Base-by-base conservation (phyloP, 1,139 yeast genomes). In the Keqinozyma sinolaborantium region DNA sequence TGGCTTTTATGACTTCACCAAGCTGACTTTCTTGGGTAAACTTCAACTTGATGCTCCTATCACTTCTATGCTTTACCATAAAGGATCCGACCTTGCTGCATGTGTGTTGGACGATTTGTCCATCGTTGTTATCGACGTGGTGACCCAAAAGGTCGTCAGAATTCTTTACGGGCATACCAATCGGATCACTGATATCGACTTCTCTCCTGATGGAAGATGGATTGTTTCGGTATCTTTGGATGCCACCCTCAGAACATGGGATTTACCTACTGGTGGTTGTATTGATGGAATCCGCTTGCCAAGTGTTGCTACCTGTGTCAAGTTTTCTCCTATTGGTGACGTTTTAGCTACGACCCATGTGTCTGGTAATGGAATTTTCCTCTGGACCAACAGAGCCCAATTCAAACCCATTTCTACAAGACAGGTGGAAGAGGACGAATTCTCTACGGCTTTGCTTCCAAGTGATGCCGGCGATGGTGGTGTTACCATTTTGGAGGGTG, bases 141-240 rank as follows among this genome's bases (percentile, higher is more conserved):
- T 77, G 3, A 86, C 97, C 2, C 86, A 79, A 50, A 81, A 76
- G 48, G 74, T 86, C 25, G 94, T 94, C 20, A 81, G 99, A 68
- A 84, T 83, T 36, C 67, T 94, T 35, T 81, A 81, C 67, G 98
- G 98, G 3, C 98, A 94, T 53, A 70, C 83, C 13, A 90, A 90
- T 58, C 72, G 97, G 51, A 82, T 94, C 42, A 88, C 97, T 0
- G 75, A 87, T 1, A 60, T 92, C 57, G 97, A 87, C 53, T 92
- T 92, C 50, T 82, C 95, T 5, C 95, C 96, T 3, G 95, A 90
- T 56, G 97, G 97, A 24, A 77, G 97, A 56, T 94, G 97, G 97
- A 65, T 94, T 26, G 82, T 94, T 9, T 80, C 95, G 15, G 79
- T 87, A 0, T 75, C 88, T 1, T 67, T 90, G 39, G 99, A 94